Evolutionary conservation across 768 basidiomycete genomes (phyloP).

Genomic region (Auriscalpium microsporum): DNA sequence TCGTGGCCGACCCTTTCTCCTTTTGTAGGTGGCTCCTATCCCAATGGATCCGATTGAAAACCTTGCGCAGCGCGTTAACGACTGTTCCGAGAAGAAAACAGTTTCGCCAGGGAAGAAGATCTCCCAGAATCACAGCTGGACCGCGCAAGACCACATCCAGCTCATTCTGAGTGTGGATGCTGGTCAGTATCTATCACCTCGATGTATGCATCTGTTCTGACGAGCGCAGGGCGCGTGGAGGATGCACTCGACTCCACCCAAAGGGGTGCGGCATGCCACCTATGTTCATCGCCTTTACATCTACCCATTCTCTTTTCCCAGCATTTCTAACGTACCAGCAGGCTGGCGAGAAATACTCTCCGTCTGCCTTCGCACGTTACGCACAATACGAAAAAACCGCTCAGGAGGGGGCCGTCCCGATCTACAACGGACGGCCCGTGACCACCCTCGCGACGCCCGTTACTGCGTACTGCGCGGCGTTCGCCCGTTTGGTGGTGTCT

Average conservation of each 20-base stretch:
- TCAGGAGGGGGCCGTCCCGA: no score
- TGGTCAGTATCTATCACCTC: background rate
- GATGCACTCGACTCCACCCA: no score
- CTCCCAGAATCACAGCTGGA: background rate
- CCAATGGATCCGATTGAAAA: no score
- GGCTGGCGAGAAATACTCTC: background rate
- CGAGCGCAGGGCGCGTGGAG: background rate
- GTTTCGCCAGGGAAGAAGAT: background rate
- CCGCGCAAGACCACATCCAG: background rate
- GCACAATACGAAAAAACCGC: no score
- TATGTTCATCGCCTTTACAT: background rate
- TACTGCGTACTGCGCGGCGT: no score
- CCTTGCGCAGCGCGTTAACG: no score
- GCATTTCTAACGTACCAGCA: background rate
- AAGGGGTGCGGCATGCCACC: background rate
- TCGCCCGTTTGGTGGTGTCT: no score
- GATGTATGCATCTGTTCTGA: background rate
- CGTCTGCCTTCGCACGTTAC: background rate
- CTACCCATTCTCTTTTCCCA: background rate
- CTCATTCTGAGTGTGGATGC: background rate
- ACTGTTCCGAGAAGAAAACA: background rate
- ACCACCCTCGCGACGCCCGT: no score
- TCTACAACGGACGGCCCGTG: no score
- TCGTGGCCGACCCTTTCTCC: no score
- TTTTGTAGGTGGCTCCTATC: no score